A percentile compares a stretch with the other conserved stretches of the same genome.
Evolutionary conservation across 768 basidiomycete genomes (phyloP).

Genomic region (Mycena venus): DNA sequence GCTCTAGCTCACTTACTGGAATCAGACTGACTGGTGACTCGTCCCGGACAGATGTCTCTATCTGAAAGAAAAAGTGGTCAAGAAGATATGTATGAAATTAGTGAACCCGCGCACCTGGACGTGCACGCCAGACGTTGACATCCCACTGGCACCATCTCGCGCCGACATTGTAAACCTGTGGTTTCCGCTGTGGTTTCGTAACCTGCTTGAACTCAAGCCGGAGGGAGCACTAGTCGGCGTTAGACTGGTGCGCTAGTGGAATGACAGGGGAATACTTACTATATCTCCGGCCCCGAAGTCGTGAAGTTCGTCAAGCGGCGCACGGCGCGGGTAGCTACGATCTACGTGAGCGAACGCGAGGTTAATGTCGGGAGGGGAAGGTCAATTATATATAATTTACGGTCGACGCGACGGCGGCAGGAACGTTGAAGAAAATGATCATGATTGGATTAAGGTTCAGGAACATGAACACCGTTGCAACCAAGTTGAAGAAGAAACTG

Average conservation of each 20-base stretch:
- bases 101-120: conserved; percentile 53
- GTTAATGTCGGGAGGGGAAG: neutral
- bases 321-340: conserved; percentile 72
- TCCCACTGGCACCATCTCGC: conserved; percentile 31
- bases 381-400: conserved; percentile 44
- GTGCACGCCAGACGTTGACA: conserved; percentile 52
- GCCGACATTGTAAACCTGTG: conserved; percentile 38
- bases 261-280: conserved; percentile 46
- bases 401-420: conserved; percentile 68
- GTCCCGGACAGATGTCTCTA: conserved; percentile 62
- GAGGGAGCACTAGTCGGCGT: conserved; percentile 36
- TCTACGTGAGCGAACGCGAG: conserved; percentile 46
- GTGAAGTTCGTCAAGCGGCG: conserved; percentile 70
- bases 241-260: neutral
- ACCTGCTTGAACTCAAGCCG: conserved; percentile 40
- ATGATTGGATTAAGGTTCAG: conserved; percentile 75
- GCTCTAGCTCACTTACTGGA: conserved; percentile 37
- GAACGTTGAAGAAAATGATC: conserved; percentile 76
- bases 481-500: conserved; percentile 59
- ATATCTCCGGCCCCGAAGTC: conserved; percentile 57
- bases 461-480: conserved; percentile 76
- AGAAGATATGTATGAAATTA: neutral
- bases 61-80: conserved; percentile 45
- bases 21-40: conserved; percentile 43
- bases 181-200: conserved; percentile 38